These are phyloP conservation scores for Nosema muscidifuracis DNA, from an alignment of 371 early-diverging fungal species.

Conservation along the genomic window DNA sequence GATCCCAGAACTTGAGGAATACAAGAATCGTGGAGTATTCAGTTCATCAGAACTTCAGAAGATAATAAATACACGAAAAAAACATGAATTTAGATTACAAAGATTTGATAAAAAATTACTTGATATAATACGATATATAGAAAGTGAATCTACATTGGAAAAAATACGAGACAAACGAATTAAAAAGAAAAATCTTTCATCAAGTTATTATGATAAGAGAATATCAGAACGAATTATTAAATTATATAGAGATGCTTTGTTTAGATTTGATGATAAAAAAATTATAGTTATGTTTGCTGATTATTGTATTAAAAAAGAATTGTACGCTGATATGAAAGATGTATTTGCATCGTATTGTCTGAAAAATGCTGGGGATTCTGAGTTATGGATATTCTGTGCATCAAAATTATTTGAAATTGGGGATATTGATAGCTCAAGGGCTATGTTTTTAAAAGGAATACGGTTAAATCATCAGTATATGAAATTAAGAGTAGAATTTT, in stretches of 20 bases:
- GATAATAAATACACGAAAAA: conserved; percentile 37
- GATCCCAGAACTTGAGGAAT: conserved; percentile 49
- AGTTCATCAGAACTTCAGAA: conserved; percentile 26
- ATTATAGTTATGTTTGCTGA: conserved; percentile 36
- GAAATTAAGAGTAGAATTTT: conserved; percentile 45
- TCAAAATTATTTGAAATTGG: conserved; percentile 37
- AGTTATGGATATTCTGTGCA: conserved; percentile 51
- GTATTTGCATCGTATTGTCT: conserved; percentile 33
- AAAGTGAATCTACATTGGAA: conserved; percentile 41
- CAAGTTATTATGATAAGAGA: conserved; percentile 11
- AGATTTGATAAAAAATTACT: conserved; percentile 38
- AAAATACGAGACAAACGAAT: conserved; percentile 46
- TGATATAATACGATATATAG: conserved; percentile 48
- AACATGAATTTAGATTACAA: conserved; percentile 39
- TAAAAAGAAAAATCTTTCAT: neutral
- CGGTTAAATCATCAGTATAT: conserved; percentile 11
- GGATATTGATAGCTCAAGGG: conserved; percentile 41
- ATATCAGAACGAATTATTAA: conserved; percentile 33
- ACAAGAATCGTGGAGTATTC: conserved; percentile 41
- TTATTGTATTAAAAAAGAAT: conserved; percentile 32
- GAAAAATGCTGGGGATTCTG: conserved; percentile 28
- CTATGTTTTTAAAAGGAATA: conserved; percentile 40
- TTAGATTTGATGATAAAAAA: conserved; percentile 31
- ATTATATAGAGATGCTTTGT: conserved; percentile 40
- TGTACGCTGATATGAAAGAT: conserved; percentile 36